phyloP scores from a whole-genome alignment of 495 filamentous ascomycete genomes.

The Platismatia glauca region DNA sequence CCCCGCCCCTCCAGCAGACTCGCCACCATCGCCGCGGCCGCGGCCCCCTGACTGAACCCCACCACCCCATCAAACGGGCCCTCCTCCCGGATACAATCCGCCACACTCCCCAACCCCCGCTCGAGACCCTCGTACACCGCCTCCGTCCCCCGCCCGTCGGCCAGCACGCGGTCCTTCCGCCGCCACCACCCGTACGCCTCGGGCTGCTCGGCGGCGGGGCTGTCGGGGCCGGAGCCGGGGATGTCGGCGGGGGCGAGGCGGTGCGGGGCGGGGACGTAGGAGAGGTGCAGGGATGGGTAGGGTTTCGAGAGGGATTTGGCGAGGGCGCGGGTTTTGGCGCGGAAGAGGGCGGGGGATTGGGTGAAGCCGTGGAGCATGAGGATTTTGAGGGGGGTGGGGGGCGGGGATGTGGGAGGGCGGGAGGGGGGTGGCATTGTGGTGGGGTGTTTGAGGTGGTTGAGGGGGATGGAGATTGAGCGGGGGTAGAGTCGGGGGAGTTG shows the following conservation, averaged over 20 bases:
- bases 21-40: conserved; percentile 54
- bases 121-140: conserved; percentile 54
- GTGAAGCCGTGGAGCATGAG: conserved; percentile 68
- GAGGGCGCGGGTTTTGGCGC: conserved; percentile 79
- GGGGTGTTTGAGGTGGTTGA: neutral
- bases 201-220: conserved; percentile 18
- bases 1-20: conserved; percentile 53
- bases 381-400: conserved; percentile 27
- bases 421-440: conserved; percentile 1
- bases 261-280: conserved; percentile 46
- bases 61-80: conserved; percentile 62
- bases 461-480: no score
- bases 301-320: conserved; percentile 70
- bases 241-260: conserved; percentile 58
- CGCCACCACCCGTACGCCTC: conserved; percentile 84
- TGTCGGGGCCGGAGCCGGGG: conserved; percentile 47
- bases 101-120: conserved; percentile 51
- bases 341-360: conserved; percentile 80
- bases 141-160: neutral
- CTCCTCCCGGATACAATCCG: conserved; percentile 46
- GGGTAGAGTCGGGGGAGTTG: no score
- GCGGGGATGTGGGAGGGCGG: neutral
- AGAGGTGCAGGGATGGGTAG: conserved; percentile 37
- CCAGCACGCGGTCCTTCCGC: conserved; percentile 38
- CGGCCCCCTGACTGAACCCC: conserved; percentile 69